phyloP scores from a whole-genome alignment of 192 early-diverging fungal species.

The Coemansia sp. region DNA sequence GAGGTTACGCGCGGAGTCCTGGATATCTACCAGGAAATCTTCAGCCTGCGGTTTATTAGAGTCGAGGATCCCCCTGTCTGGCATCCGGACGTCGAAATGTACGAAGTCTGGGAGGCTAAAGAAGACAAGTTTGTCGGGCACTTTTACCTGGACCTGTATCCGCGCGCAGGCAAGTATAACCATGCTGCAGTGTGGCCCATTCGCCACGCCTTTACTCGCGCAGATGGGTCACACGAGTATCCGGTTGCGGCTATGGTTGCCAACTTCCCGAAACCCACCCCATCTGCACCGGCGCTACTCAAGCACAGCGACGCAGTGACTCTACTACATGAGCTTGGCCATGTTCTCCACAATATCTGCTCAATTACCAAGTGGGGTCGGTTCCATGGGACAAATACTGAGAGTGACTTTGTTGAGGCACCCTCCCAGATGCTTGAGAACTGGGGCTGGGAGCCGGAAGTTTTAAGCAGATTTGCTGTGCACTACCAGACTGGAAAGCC shows the following conservation, averaged over 20 bases:
- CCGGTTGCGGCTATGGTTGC: constrained; percentile 74
- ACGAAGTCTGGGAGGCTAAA: constrained; percentile 72
- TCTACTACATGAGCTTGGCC: constrained; percentile 84
- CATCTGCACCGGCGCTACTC: constrained; percentile 67
- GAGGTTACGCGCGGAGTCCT: constrained; percentile 67
- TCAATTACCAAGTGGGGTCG: constrained; percentile 70
- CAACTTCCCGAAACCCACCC: constrained; percentile 68
- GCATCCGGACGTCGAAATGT: constrained; percentile 79
- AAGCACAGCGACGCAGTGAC: constrained; percentile 81
- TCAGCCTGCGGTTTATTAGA: constrained; percentile 68
- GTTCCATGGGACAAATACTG: constrained; percentile 75
- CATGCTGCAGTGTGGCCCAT: constrained; percentile 84
- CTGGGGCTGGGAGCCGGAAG: constrained; percentile 68
- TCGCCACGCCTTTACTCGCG: constrained; percentile 61
- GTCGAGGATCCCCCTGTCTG: constrained; percentile 62
- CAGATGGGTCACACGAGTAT: constrained; percentile 58
- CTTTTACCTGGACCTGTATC: constrained; percentile 76
- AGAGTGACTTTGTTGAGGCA: constrained; percentile 86
- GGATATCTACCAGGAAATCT: constrained; percentile 71
- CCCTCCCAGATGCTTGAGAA: constrained; percentile 91
- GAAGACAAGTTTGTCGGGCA: constrained; percentile 63
- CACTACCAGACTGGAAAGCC: constrained; percentile 71
- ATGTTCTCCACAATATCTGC: constrained; percentile 65
- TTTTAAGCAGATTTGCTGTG: constrained; percentile 58
- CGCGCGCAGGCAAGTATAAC: constrained; percentile 68